These are phyloP conservation scores for Microbotryum saponariae DNA, from an alignment of 1,284 basidiomycete genomes.

Conservation along the genomic window DNA sequence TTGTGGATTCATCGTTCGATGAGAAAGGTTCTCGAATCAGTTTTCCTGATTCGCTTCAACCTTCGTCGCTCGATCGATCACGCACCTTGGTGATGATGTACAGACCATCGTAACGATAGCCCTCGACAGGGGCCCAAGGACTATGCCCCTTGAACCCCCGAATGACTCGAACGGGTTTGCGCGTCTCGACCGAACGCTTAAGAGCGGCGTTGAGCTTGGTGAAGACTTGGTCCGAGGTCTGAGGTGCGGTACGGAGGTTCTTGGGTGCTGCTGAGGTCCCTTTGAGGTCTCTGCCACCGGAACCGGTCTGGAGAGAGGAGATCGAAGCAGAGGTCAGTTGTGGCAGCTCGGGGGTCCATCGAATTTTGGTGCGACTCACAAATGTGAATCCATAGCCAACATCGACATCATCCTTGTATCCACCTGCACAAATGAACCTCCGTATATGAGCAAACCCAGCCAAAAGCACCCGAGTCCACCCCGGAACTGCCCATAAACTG, in stretches of 20 bases:
- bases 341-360: slow-evolving; percentile 32
- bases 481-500: no score
- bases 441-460: no score
- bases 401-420: slow-evolving; percentile 75
- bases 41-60: no score
- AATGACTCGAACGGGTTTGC: slow-evolving; percentile 70
- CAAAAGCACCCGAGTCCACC: no score
- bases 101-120: slow-evolving; percentile 76
- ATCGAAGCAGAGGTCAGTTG: not conserved
- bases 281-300: slow-evolving; percentile 68
- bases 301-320: slow-evolving; percentile 35
- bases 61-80: not conserved
- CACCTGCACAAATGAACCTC: slow-evolving; percentile 45
- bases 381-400: slow-evolving; percentile 69
- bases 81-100: slow-evolving; percentile 54
- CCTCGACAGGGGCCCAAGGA: slow-evolving; percentile 27
- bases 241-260: slow-evolving; percentile 72
- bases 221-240: slow-evolving; percentile 68
- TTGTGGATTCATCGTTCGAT: slow-evolving; percentile 52
- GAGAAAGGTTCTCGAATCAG: slow-evolving; percentile 5
- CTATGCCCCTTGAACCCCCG: slow-evolving; percentile 65
- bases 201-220: slow-evolving; percentile 64
- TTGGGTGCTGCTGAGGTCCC: slow-evolving; percentile 21
- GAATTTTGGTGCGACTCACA: slow-evolving; percentile 3
- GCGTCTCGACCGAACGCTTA: slow-evolving; percentile 57